Evolutionary conservation across 2,329 filamentous ascomycete species (phyloP).

Genomic region (Dactylellina parvicollis): DNA sequence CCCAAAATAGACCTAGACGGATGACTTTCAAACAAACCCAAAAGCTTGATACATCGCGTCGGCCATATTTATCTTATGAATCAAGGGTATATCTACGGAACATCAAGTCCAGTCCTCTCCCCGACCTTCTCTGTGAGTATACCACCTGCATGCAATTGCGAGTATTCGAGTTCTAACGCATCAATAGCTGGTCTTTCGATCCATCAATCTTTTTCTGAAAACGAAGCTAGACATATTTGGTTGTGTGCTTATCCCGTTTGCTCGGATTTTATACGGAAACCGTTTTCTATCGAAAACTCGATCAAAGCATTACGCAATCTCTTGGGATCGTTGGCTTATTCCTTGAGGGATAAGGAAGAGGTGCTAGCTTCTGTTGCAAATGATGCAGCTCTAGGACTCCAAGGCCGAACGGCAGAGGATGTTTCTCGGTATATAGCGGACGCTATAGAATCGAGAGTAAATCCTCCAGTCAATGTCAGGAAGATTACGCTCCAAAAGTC

Average conservation of each 20-base stretch:
- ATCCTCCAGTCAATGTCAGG: not conserved
- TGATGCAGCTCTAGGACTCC: not conserved
- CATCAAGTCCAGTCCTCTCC: not conserved
- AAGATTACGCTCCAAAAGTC: not conserved
- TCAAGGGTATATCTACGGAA: slow-evolving; percentile 18
- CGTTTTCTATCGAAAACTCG: slow-evolving; percentile 13
- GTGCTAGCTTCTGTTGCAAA: slow-evolving; percentile 2
- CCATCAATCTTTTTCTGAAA: slow-evolving; percentile 29
- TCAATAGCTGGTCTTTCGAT: slow-evolving; percentile 2
- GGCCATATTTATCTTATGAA: slow-evolving; percentile 28
- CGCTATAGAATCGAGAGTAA: not conserved
- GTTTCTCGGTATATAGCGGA: slow-evolving; percentile 30
- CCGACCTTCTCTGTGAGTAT: slow-evolving; percentile 16
- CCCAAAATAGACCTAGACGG: not conserved
- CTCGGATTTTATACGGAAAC: not conserved
- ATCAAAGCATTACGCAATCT: slow-evolving; percentile 14
- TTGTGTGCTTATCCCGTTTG: slow-evolving; percentile 18
- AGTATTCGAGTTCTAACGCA: slow-evolving; percentile 7
- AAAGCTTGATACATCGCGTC: slow-evolving; percentile 13
- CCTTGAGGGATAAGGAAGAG: slow-evolving; percentile 8
- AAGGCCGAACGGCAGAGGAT: slow-evolving; percentile 18
- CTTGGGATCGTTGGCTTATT: slow-evolving; percentile 3
- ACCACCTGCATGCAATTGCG: not conserved
- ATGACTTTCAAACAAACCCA: slow-evolving; percentile 11
- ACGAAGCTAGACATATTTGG: slow-evolving; percentile 33